Evolutionary conservation across 805 yeast genomes (phyloP).

Genomic region (Tetrapisispora fleetii): DNA sequence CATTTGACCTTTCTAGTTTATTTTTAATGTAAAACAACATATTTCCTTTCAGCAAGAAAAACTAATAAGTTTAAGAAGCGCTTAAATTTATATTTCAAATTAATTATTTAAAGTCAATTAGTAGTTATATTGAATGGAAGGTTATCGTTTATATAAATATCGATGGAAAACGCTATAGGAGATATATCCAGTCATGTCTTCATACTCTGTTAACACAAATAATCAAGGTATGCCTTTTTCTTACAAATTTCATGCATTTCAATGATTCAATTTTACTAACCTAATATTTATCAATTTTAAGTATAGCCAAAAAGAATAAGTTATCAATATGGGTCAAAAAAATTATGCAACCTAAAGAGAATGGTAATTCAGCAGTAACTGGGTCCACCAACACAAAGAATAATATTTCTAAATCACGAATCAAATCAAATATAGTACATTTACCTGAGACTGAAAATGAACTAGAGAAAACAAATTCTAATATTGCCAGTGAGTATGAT

Average conservation of each 20-base stretch:
- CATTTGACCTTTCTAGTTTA: too few species aligned
- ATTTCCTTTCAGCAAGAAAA: too few species aligned
- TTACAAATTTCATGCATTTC: neutral
- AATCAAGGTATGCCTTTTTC: neutral
- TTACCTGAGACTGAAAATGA: neutral
- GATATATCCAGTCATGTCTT: neutral
- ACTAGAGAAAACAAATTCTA: neutral
- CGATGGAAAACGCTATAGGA: too few species aligned
- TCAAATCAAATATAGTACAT: neutral
- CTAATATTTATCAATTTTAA: too few species aligned
- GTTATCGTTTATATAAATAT: too few species aligned
- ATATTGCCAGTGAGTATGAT: neutral
- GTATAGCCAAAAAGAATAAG: conserved; percentile 19
- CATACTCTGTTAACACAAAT: neutral
- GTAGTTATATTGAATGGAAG: too few species aligned
- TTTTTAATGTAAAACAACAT: too few species aligned
- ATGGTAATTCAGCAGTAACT: conserved; percentile 1
- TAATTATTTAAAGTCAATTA: too few species aligned
- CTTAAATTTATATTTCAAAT: too few species aligned
- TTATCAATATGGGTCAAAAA: conserved; percentile 26
- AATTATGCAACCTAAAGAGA: conserved; percentile 23
- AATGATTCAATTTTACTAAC: neutral
- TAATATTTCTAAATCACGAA: neutral
- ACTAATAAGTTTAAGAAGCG: too few species aligned
- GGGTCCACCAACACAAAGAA: neutral